Percentiles rank a stretch among this genome's conserved stretches.
Evolutionary conservation across 2,329 filamentous ascomycete species (phyloP).

Genomic region (Golovinomyces cichoracearum): DNA sequence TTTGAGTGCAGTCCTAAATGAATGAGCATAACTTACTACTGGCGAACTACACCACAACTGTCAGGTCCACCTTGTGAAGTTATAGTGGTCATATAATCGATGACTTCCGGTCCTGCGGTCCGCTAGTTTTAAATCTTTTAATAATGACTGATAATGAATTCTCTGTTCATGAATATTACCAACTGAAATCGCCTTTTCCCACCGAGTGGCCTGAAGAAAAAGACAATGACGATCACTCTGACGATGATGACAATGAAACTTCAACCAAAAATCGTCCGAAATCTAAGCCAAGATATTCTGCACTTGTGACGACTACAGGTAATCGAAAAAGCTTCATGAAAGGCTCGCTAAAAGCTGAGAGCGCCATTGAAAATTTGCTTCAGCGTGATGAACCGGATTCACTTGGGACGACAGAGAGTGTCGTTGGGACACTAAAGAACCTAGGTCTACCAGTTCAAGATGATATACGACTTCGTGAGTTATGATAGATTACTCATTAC

Average conservation of each 20-base stretch:
- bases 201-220: conserved; percentile 68
- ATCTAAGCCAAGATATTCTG: conserved; percentile 59
- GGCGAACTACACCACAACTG: no score
- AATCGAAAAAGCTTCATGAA: conserved; percentile 36
- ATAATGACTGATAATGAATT: conserved; percentile 27
- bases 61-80: no score
- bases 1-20: no score
- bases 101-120: no score
- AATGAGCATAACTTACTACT: no score
- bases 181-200: conserved; percentile 52
- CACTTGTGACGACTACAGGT: conserved; percentile 50
- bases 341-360: conserved; percentile 40
- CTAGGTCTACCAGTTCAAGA: conserved; percentile 63
- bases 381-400: conserved; percentile 85
- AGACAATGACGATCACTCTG: conserved; percentile 42
- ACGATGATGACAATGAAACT: conserved; percentile 24
- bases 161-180: conserved; percentile 69
- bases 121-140: no score
- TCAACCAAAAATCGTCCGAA: conserved; percentile 25
- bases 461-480: conserved; percentile 46
- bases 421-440: conserved; percentile 52
- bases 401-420: conserved; percentile 64
- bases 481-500: conserved; percentile 7
- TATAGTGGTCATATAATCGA: no score
- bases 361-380: conserved; percentile 49